Percentiles rank a stretch among this genome's conserved stretches.
Conservation (phyloP, 2,329 filamentous ascomycete species). For the Immersiporthe knoxdaviesiana region DNA sequence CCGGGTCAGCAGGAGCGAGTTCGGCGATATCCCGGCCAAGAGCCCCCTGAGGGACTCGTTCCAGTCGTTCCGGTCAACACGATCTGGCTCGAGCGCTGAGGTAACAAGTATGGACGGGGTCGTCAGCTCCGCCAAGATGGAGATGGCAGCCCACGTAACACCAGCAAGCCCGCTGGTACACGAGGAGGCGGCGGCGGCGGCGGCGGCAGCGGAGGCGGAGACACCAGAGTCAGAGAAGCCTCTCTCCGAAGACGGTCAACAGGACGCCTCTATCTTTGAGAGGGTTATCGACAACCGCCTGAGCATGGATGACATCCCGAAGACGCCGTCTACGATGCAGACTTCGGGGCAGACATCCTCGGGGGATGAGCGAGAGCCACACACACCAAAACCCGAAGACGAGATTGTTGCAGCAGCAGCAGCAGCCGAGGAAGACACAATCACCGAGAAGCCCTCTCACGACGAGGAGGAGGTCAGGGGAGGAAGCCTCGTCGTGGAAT, state of each 20-base stretch:
- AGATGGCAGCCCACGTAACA: conserved; percentile 19
- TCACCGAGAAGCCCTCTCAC: conserved; percentile 15
- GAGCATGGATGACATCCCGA: conserved; percentile 30
- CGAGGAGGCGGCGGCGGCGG: conserved; percentile 2
- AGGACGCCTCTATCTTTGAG: conserved; percentile 36
- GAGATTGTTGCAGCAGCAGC: conserved; percentile 27
- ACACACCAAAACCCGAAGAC: conserved; percentile 34
- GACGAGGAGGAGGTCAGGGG: conserved; percentile 24
- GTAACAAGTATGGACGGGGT: conserved; percentile 24
- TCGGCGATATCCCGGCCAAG: conserved; percentile 61
- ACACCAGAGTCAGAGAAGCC: conserved; percentile 25
- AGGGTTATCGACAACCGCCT: conserved; percentile 32
- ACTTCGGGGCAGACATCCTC: conserved; percentile 33
- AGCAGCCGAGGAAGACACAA: conserved; percentile 16
- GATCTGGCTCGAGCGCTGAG: conserved; percentile 22
- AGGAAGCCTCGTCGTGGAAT: conserved; percentile 21
- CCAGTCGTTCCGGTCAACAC: conserved; percentile 33
- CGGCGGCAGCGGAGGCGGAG: no score
- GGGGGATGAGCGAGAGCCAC: conserved; percentile 35
- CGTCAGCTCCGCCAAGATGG: conserved; percentile 16
- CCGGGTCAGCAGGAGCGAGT: conserved; percentile 59
- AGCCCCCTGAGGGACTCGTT: conserved; percentile 59
- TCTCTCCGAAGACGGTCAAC: conserved; percentile 31
- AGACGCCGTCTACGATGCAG: conserved; percentile 30
- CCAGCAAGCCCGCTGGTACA: conserved; percentile 25